Percentiles rank a stretch among this genome's conserved stretches.
These are phyloP conservation scores for Fonsecaea nubica DNA, from an alignment of 2,329 filamentous ascomycete genomes.

Conservation along the genomic window DNA sequence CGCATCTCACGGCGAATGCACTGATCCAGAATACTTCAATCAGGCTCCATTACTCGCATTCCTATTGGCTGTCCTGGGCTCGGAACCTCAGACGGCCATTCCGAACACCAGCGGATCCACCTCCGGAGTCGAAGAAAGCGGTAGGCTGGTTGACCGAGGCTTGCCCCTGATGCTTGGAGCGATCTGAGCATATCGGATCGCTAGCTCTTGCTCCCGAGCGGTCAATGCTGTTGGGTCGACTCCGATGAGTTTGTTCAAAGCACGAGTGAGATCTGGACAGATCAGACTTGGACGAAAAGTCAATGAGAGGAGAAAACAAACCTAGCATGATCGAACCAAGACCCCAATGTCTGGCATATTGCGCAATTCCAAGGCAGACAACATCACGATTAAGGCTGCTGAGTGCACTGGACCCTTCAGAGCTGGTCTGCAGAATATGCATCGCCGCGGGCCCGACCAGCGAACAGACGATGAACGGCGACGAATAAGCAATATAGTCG, in stretches of 20 bases:
- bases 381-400: conserved; percentile 11
- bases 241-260: conserved; percentile 11
- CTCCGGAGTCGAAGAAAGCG: background rate
- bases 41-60: background rate
- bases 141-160: background rate
- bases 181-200: conserved; percentile 14
- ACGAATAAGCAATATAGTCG: conserved; percentile 14
- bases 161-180: conserved; percentile 5
- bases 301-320: background rate
- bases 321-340: conserved; percentile 15
- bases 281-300: background rate
- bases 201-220: conserved; percentile 8
- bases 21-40: background rate
- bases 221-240: conserved; percentile 7
- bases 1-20: background rate
- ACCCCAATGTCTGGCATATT: conserved; percentile 15
- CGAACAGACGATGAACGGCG: conserved; percentile 16
- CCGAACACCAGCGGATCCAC: background rate
- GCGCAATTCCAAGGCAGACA: conserved; percentile 5
- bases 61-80: background rate
- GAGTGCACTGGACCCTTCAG: background rate
- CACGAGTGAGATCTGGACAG: conserved; percentile 8
- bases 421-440: conserved; percentile 7
- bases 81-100: background rate
- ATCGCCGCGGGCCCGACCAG: conserved; percentile 11